These are phyloP conservation scores for Syzygium aromaticum DNA, from an alignment of 345 rosid genomes.

Conservation along the genomic window DNA sequence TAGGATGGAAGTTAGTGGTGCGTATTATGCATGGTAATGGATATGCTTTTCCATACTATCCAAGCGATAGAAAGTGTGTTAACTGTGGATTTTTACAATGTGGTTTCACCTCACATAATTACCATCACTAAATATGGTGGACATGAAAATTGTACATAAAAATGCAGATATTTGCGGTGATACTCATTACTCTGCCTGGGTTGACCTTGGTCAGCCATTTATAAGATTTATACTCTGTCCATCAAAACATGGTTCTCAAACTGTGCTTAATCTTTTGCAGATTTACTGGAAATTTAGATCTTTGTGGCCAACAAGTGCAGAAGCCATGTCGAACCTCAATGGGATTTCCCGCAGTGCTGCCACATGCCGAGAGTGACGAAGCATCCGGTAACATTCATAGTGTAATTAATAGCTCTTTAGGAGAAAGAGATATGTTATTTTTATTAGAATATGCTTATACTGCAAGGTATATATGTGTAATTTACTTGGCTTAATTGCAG, in stretches of 20 bases:
- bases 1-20: neutral
- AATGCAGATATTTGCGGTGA: neutral
- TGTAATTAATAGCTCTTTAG: neutral
- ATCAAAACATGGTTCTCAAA: neutral
- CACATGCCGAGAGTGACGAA: slow-evolving; percentile 84
- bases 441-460: neutral
- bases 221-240: neutral
- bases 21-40: neutral
- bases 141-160: neutral
- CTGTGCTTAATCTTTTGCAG: slow-evolving; percentile 21
- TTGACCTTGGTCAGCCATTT: neutral
- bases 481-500: slow-evolving; percentile 18
- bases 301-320: slow-evolving; percentile 84
- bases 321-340: slow-evolving; percentile 87
- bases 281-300: slow-evolving; percentile 74
- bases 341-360: slow-evolving; percentile 97
- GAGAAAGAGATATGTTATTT: neutral
- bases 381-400: slow-evolving; percentile 45
- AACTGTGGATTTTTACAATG: neutral
- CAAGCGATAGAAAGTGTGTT: neutral
- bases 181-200: neutral
- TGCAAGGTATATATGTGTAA: neutral
- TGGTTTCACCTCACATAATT: neutral
- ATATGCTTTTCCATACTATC: neutral
- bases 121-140: neutral